These are phyloP conservation scores for Dendrobium catenatum DNA, from an alignment of 106 monocot genomes.

Conservation along the genomic window DNA sequence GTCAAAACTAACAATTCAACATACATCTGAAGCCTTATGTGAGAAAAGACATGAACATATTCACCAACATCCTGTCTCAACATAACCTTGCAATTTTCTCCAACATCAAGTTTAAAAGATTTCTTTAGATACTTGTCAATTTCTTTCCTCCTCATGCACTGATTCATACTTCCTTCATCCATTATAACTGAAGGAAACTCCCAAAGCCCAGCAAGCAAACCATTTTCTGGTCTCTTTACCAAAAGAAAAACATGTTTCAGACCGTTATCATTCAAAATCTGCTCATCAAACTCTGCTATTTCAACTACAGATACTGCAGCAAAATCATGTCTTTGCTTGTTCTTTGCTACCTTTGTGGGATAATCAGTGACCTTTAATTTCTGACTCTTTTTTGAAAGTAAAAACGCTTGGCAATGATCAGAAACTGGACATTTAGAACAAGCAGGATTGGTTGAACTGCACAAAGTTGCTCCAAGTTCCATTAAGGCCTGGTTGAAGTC, in stretches of 20 bases:
- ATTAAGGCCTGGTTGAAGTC: constrained; percentile 96
- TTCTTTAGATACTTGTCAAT: constrained; percentile 62
- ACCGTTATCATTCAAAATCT: constrained; percentile 1
- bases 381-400: constrained; percentile 37
- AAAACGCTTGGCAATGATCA: constrained; percentile 54
- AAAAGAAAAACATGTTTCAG: constrained; percentile 45
- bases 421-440: constrained; percentile 82
- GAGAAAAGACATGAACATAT: constrained; percentile 82
- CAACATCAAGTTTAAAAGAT: constrained; percentile 34
- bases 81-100: constrained; percentile 26
- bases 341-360: constrained; percentile 64
- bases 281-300: constrained; percentile 26
- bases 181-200: constrained; percentile 83
- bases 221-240: constrained; percentile 80
- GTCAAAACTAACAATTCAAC: constrained; percentile 70
- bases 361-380: constrained; percentile 63
- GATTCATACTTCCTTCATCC: constrained; percentile 33
- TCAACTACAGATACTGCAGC: constrained; percentile 89
- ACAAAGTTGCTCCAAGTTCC: constrained; percentile 92
- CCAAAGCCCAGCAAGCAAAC: constrained; percentile 94
- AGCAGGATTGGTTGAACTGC: constrained; percentile 47
- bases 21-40: constrained; percentile 81
- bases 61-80: constrained; percentile 73
- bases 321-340: constrained; percentile 69
- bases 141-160: constrained; percentile 37